Evolutionary conservation across 2,329 filamentous ascomycete genomes (phyloP).

Genomic region (Myriangium duriaei): DNA sequence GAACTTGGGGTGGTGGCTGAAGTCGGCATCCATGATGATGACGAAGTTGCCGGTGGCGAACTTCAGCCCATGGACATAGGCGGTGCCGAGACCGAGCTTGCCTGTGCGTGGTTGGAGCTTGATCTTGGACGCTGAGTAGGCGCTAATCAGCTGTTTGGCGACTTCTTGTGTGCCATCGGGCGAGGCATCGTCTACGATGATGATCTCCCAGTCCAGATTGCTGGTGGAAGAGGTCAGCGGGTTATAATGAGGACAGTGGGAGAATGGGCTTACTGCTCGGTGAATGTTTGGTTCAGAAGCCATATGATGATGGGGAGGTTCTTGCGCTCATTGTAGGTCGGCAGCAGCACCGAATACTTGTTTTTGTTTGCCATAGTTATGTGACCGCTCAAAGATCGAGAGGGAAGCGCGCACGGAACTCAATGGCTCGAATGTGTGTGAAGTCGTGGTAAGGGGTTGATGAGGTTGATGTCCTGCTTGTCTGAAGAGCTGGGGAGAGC

Average conservation of each 20-base stretch:
- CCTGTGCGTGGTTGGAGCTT: slow-evolving; percentile 77
- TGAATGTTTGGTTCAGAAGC: slow-evolving; percentile 87
- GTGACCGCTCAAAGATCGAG: background rate
- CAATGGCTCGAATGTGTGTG: slow-evolving; percentile 3
- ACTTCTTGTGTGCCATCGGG: slow-evolving; percentile 90
- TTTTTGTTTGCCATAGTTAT: slow-evolving; percentile 36
- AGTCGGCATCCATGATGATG: slow-evolving; percentile 99
- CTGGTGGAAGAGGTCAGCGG: slow-evolving; percentile 33
- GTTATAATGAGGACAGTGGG: background rate
- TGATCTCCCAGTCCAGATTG: slow-evolving; percentile 89
- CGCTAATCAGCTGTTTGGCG: slow-evolving; percentile 77
- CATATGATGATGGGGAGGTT: slow-evolving; percentile 94
- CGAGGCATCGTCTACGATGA: slow-evolving; percentile 96
- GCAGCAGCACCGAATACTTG: slow-evolving; percentile 95
- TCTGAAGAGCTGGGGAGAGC: background rate
- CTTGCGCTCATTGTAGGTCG: slow-evolving; percentile 95
- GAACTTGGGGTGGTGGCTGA: slow-evolving; percentile 98
- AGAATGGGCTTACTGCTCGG: slow-evolving; percentile 56
- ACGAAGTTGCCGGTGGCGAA: slow-evolving; percentile 88
- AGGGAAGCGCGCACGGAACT: no score
- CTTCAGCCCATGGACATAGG: slow-evolving; percentile 88
- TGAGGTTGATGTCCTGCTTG: slow-evolving; percentile 19
- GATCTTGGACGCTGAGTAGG: slow-evolving; percentile 64
- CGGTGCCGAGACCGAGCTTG: slow-evolving; percentile 93
- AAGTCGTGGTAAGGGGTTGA: no score